A percentile compares a stretch with the other conserved stretches of the same genome.
These are phyloP conservation scores for Curvularia spicifera DNA, from an alignment of 2,329 filamentous ascomycete genomes.

Conservation along the genomic window DNA sequence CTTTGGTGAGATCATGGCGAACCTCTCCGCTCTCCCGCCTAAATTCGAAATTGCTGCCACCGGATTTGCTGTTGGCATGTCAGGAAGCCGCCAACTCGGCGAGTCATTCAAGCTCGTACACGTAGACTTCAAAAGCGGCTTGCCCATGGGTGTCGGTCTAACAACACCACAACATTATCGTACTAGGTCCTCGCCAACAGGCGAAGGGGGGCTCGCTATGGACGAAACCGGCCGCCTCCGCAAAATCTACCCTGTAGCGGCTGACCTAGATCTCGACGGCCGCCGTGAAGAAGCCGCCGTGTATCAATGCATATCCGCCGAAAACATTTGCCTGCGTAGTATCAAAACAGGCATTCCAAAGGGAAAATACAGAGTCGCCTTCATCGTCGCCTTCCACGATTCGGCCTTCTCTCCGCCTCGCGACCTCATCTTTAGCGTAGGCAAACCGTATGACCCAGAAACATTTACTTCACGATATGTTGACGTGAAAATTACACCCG, in stretches of 20 bases:
- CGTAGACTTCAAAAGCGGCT: constrained; percentile 49
- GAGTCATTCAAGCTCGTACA: constrained; percentile 42
- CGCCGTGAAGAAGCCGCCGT: constrained; percentile 45
- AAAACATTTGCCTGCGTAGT: constrained; percentile 45
- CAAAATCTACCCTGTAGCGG: constrained; percentile 45
- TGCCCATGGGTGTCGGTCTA: constrained; percentile 17
- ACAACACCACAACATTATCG: constrained; percentile 31
- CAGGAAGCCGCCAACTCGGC: constrained; percentile 39
- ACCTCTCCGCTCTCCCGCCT: constrained; percentile 46
- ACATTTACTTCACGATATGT: constrained; percentile 45
- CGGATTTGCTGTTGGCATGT: constrained; percentile 44
- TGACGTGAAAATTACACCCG: constrained; percentile 49
- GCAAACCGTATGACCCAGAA: constrained; percentile 43
- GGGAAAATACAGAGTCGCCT: constrained; percentile 46
- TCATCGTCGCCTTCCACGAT: constrained; percentile 44
- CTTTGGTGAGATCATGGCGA: constrained; percentile 47
- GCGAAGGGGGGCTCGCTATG: constrained; percentile 42
- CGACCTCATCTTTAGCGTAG: constrained; percentile 48
- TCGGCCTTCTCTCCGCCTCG: constrained; percentile 27
- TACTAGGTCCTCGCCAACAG: constrained; percentile 37
- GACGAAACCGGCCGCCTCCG: constrained; percentile 34
- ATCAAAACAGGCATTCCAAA: constrained; percentile 49
- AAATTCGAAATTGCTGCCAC: constrained; percentile 45
- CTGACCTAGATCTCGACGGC: constrained; percentile 47
- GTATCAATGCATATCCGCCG: constrained; percentile 41